phyloP scores from a whole-genome alignment of 2,329 filamentous ascomycete species.

The Phialophora tarda region DNA sequence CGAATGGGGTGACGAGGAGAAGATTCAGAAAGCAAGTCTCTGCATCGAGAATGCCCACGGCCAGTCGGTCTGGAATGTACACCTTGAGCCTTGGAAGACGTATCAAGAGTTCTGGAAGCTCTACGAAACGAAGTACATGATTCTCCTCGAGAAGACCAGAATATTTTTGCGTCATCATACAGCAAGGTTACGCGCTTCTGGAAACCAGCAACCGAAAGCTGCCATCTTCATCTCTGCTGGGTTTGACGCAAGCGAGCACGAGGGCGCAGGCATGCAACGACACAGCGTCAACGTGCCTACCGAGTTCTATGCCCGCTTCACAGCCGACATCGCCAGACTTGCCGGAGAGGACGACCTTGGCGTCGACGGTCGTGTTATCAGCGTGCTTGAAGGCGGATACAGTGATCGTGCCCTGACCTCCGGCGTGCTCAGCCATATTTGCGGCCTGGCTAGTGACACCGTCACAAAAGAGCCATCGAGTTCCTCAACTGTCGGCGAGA shows the following conservation, averaged over 20 bases:
- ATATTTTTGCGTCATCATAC: conserved; percentile 77
- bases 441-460: conserved; percentile 64
- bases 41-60: conserved; percentile 94
- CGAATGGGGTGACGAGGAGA: conserved; percentile 89
- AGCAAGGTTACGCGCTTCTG: conserved; percentile 63
- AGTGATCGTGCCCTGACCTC: conserved; percentile 89
- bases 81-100: conserved; percentile 84
- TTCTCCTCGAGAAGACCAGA: conserved; percentile 80
- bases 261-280: conserved; percentile 89
- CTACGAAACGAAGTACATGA: conserved; percentile 77
- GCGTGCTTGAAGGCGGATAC: conserved; percentile 94
- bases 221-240: conserved; percentile 95
- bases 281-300: conserved; percentile 96
- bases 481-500: neutral
- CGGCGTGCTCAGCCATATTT: conserved; percentile 87
- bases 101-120: conserved; percentile 85
- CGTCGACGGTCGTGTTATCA: conserved; percentile 85
- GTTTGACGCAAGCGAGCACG: conserved; percentile 96
- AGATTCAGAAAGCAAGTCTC: conserved; percentile 89
- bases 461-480: neutral
- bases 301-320: conserved; percentile 92
- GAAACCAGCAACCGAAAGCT: conserved; percentile 69
- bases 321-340: conserved; percentile 80
- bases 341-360: conserved; percentile 78
- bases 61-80: conserved; percentile 95